Evolutionary conservation across 1,284 basidiomycete species (phyloP).

Genomic region (Microbotryum lychnidis-dioicae): DNA sequence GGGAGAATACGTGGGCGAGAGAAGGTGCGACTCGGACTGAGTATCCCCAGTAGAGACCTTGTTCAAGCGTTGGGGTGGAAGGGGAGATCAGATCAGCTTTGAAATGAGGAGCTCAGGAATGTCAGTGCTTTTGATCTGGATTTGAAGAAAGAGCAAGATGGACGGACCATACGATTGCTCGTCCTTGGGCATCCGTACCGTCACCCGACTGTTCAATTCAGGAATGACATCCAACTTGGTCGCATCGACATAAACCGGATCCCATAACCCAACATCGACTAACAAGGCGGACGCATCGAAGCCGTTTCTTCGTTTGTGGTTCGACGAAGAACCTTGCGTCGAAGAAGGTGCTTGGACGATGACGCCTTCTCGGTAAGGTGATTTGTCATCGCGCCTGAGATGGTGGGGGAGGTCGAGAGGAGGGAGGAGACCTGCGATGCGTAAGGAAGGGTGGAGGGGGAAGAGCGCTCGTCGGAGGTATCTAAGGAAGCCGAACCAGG

Average conservation of each 20-base stretch:
- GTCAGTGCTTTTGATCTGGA: too few species aligned
- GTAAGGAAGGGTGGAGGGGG: conserved; percentile 38
- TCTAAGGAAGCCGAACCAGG: conserved; percentile 3
- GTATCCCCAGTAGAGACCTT: conserved; percentile 39
- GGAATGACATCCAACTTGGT: conserved; percentile 4
- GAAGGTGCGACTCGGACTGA: conserved; percentile 32
- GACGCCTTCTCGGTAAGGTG: conserved; percentile 37
- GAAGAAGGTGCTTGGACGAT: conserved; percentile 15
- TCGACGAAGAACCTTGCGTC: neutral
- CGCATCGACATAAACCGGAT: conserved; percentile 31
- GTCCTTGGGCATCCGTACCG: conserved; percentile 16
- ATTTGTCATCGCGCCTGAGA: conserved; percentile 35
- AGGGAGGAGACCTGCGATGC: conserved; percentile 38
- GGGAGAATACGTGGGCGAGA: conserved; percentile 28
- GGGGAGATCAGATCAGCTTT: conserved; percentile 34
- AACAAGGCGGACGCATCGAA: conserved; percentile 15
- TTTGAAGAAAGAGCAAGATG: too few species aligned
- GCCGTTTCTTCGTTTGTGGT: neutral
- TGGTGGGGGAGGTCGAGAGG: conserved; percentile 40
- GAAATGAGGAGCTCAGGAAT: neutral
- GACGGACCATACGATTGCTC: too few species aligned
- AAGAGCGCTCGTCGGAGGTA: conserved; percentile 38
- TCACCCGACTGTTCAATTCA: conserved; percentile 34
- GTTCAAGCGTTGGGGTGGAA: conserved; percentile 32
- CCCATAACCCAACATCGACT: conserved; percentile 37